Evolutionary conservation across 768 basidiomycete species (phyloP).

Genomic region (Suillus placidus): DNA sequence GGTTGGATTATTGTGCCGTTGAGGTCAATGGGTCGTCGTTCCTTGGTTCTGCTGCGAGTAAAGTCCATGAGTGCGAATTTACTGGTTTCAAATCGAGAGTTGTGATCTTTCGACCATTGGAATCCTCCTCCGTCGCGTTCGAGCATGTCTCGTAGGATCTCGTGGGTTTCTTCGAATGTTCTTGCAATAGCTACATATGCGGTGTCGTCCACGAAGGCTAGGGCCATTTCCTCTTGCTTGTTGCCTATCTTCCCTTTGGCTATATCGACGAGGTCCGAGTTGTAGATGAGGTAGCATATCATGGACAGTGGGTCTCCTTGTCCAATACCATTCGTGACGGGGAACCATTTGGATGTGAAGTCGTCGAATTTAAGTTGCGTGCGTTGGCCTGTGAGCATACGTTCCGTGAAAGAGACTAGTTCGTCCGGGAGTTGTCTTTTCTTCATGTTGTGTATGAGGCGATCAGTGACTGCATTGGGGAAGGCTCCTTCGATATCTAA

Average conservation of each 20-base stretch:
- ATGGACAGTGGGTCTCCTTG: slow-evolving; percentile 38
- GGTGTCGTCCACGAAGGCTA: slow-evolving; percentile 36
- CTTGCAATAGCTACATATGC: slow-evolving; percentile 27
- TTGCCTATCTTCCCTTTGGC: neutral
- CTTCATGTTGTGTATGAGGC: slow-evolving; percentile 35
- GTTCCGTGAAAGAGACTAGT: slow-evolving; percentile 12
- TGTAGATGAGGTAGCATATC: slow-evolving; percentile 37
- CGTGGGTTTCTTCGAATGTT: slow-evolving; percentile 24
- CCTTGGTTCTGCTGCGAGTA: neutral
- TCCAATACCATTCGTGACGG: slow-evolving; percentile 28
- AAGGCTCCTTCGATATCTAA: slow-evolving; percentile 49
- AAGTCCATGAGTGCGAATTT: slow-evolving; percentile 28
- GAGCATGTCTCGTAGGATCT: slow-evolving; percentile 31
- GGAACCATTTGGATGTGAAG: slow-evolving; percentile 19
- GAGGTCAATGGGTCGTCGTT: slow-evolving; percentile 1
- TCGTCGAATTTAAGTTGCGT: slow-evolving; percentile 28
- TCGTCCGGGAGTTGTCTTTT: neutral
- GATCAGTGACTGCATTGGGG: slow-evolving; percentile 37
- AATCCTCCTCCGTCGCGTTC: slow-evolving; percentile 15
- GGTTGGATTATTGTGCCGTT: neutral
- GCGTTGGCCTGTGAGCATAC: neutral
- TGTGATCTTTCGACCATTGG: slow-evolving; percentile 24
- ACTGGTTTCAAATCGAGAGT: slow-evolving; percentile 23
- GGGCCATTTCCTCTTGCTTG: slow-evolving; percentile 16
- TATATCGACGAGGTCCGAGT: slow-evolving; percentile 21